Base-by-base conservation (phyloP, 768 basidiomycete genomes). In the Tephrocybe rancida region DNA sequence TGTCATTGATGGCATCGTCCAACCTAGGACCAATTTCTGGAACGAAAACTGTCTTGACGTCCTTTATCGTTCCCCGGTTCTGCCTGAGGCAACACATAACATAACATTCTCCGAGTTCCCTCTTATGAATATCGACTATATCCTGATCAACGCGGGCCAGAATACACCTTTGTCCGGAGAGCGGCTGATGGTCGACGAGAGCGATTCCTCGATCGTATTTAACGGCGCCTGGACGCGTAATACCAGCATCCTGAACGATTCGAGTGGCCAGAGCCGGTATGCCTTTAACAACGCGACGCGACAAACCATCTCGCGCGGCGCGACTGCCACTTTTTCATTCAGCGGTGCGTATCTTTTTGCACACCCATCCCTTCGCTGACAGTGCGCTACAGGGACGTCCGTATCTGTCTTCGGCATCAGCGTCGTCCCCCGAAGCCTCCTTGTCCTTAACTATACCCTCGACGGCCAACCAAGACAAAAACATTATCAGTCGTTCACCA, bases 341-440 rank as follows among this genome's bases (percentile, higher is more conserved):
- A 13, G 7, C 3, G 54, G 54, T 55, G 14, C 19, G 35, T 39
- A 24, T 25, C 11, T 21, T 6, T 13, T 2, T 21, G n/a, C 3
- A 19, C 19, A 5, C 10, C 9, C 13, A 4, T 24, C 18, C 22
- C 3, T n/a, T 24, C 18, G 13, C n/a, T n/a, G n/a, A n/a, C n/a
- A n/a, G n/a, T n/a, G n/a, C n/a, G n/a, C n/a, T n/a, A 30, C 26
- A 55, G 48, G 54, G 4, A 55, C 54, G 16, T 34, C 43, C 2
- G 29, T 55, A 14, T 41, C 44, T 8, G 54, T 55, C 21, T 41
- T 44, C 16, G 48, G 54, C n/a, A 13, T 21, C 30, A 44, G 44
- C 13, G 18, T 44, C 11, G 25, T 44, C 22, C 41, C 50, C 22
- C 24, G 27, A 44, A 32, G 41, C 18, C 10, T 32, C 7, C 50